Base-by-base conservation (phyloP, 192 early-diverging fungal genomes). In the Backusella tarrabulga region DNA sequence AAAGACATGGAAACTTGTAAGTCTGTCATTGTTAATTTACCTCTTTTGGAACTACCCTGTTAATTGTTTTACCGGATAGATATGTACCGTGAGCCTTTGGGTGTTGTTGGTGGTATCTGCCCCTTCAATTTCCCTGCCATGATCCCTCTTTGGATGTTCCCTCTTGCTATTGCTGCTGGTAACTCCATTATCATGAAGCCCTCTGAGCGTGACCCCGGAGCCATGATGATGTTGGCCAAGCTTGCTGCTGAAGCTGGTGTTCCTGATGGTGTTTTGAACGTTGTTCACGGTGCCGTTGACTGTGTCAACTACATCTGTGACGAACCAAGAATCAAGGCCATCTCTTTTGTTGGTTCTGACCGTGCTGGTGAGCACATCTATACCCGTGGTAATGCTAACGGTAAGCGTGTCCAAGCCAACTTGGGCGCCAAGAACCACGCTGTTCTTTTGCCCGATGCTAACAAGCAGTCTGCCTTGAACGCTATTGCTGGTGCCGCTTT, bases 91-190 rank as follows among this genome's bases (percentile, higher is more conserved):
- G 94, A 97, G 82, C 97, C 97, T 29, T 84, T 94, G 23, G 97
- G 97, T 74, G 97, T 98, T 34, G 92, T 94, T 60, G 96, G 90
- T 42, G 97, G 97, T 69, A 97, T 98, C 75, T 92, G 91, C 77
- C 96, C 97, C 56, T 98, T 98, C 89, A 98, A 98, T 83, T 98
- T 98, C 85, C 97, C 97, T 4, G 97, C 96, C 44, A 97, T 97
- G 96, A 92, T 93, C 56, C 92, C 92, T 69, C 84, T 95, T 76
- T 98, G 97, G 97, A 95, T 98, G 90, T 96, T 98, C 89, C 97
- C 97, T 15, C 85, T 97, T 21, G 95, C 97, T 68, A 92, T 96
- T 81, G 97, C 94, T 54, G 90, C 89, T 34, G 97, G 97, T 63
- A 98, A 98, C 86, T 95, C 97, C 0, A 90, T 90, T 76, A 50